Conservation (phyloP, 2,329 filamentous ascomycete species). For the Sporothrix brasiliensis region DNA sequence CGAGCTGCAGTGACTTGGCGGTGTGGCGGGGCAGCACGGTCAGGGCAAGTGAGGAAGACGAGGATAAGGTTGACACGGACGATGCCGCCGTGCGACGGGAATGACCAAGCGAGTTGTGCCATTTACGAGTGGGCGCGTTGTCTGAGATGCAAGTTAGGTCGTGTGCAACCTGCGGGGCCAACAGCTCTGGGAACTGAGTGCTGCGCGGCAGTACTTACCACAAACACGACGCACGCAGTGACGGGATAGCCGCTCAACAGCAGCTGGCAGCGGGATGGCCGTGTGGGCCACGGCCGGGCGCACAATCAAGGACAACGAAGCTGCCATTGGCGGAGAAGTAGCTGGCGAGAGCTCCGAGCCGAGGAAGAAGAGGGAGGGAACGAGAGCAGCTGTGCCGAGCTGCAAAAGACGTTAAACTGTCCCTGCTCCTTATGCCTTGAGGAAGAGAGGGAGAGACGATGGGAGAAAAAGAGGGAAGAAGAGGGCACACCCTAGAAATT, state of each 20-base stretch:
- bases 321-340: slow-evolving; percentile 28
- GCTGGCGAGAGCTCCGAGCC: neutral
- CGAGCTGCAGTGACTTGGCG: slow-evolving; percentile 44
- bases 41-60: slow-evolving; percentile 37
- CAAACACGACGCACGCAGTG: slow-evolving; percentile 32
- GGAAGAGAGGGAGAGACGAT: neutral
- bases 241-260: slow-evolving; percentile 33
- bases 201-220: slow-evolving; percentile 31
- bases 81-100: slow-evolving; percentile 32
- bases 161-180: slow-evolving; percentile 4
- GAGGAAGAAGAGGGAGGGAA: neutral
- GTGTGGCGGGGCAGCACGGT: slow-evolving; percentile 35
- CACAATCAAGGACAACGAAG: slow-evolving; percentile 36
- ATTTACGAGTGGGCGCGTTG: slow-evolving; percentile 38
- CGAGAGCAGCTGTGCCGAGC: slow-evolving; percentile 14
- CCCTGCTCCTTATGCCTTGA: slow-evolving; percentile 10
- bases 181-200: neutral
- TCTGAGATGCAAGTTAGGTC: neutral
- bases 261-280: slow-evolving; percentile 29
- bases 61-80: neutral
- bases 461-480: neutral
- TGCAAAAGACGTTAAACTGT: neutral
- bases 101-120: slow-evolving; percentile 45
- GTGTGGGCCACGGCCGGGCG: slow-evolving; percentile 37
- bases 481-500: neutral